A percentile compares a stretch with the other conserved stretches of the same genome.
phyloP scores from a whole-genome alignment of 2,329 filamentous ascomycete genomes.

The Neofusicoccum laricinum region DNA sequence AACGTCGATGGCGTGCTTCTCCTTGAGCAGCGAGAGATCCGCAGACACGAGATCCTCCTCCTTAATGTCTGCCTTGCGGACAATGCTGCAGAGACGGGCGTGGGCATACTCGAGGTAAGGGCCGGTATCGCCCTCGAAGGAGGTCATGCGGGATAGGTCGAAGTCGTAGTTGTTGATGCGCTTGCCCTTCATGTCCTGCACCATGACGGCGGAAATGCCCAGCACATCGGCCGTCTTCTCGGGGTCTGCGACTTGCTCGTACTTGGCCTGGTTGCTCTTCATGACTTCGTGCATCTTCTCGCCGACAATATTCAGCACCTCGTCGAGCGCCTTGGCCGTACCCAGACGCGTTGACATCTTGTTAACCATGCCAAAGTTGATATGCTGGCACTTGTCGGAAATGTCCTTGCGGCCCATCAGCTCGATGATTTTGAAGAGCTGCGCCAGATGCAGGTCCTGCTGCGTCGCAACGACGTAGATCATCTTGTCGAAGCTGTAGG shows the following conservation, averaged over 20 bases:
- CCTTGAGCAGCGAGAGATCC: conserved; percentile 66
- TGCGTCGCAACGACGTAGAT: conserved; percentile 65
- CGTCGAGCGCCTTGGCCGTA: conserved; percentile 45
- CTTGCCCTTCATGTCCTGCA: conserved; percentile 97
- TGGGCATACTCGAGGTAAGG: conserved; percentile 84
- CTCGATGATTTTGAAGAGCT: conserved; percentile 64
- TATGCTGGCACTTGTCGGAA: conserved; percentile 58
- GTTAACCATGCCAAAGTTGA: conserved; percentile 66
- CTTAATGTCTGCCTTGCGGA: conserved; percentile 52
- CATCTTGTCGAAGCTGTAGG: conserved; percentile 65
- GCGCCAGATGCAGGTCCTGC: conserved; percentile 63
- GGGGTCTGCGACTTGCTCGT: conserved; percentile 82
- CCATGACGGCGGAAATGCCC: conserved; percentile 94
- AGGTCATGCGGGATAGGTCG: conserved; percentile 78
- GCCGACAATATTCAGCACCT: conserved; percentile 58
- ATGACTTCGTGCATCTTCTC: conserved; percentile 99
- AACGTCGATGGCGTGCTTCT: conserved; percentile 70
- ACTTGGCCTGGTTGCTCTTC: conserved; percentile 86
- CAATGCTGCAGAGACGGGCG: conserved; percentile 62
- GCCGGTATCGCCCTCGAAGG: conserved; percentile 81
- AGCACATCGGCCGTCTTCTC: conserved; percentile 79
- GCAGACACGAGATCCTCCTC: conserved; percentile 59
- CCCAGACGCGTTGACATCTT: conserved; percentile 65
- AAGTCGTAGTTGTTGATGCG: conserved; percentile 67
- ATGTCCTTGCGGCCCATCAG: conserved; percentile 61